phyloP scores from a whole-genome alignment of 2,329 filamentous ascomycete species.

The Lasiodiplodia sp. region DNA sequence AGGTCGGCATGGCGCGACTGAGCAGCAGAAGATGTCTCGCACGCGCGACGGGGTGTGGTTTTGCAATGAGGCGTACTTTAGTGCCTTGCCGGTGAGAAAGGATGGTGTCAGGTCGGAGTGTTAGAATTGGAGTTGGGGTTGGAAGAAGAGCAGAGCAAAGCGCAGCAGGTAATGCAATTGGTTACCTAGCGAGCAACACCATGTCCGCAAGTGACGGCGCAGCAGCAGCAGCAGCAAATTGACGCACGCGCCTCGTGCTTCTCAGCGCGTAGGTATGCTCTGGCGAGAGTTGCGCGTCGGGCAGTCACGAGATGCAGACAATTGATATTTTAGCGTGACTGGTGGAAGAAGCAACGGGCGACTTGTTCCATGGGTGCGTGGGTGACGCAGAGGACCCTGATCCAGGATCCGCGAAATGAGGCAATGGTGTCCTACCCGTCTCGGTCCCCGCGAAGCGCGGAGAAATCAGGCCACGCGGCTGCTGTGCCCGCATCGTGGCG shows the following conservation, averaged over 20 bases:
- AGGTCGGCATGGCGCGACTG: conserved; percentile 55
- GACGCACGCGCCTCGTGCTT: too few relatives aligned
- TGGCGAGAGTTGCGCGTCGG: too few relatives aligned
- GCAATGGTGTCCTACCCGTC: neutral
- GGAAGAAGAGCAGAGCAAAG: neutral
- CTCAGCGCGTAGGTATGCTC: too few relatives aligned
- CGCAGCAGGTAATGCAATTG: neutral
- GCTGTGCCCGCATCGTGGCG: neutral
- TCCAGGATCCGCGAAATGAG: neutral
- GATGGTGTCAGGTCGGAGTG: neutral
- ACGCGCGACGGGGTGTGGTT: neutral
- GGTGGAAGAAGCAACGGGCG: too few relatives aligned
- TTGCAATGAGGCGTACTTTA: neutral
- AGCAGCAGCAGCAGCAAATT: neutral
- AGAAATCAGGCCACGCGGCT: neutral
- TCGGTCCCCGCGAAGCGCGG: neutral
- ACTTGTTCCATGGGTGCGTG: neutral
- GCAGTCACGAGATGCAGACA: too few relatives aligned
- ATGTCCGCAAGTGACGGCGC: neutral
- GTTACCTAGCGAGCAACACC: neutral
- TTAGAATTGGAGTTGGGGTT: neutral
- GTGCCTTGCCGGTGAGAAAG: neutral
- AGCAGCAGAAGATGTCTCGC: neutral
- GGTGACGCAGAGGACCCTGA: neutral
- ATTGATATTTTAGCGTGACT: too few relatives aligned